Evolutionary conservation across 1,284 basidiomycete species (phyloP).

Genomic region (Fistulinella cinereoalba): DNA sequence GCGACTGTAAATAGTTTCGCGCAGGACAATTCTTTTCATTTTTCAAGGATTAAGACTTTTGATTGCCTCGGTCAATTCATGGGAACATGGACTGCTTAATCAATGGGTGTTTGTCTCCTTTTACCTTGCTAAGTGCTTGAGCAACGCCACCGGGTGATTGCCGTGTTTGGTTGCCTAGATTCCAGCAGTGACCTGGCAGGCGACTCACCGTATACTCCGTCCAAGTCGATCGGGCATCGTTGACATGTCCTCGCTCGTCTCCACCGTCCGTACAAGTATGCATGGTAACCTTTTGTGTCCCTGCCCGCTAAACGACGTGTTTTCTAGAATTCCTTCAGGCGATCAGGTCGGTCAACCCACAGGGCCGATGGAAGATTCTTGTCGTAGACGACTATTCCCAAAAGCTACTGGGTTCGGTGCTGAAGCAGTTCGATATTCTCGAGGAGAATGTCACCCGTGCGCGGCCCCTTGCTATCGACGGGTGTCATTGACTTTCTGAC

Average conservation of each 20-base stretch:
- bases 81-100: too few species aligned
- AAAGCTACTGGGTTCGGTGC: constrained; percentile 78
- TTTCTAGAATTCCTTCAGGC: constrained; percentile 72
- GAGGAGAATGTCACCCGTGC: constrained; percentile 92
- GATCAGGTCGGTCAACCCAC: constrained; percentile 78
- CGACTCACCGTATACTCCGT: neutral
- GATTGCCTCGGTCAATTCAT: too few species aligned
- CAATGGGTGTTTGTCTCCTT: too few species aligned
- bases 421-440: constrained; percentile 91
- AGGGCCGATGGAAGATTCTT: constrained; percentile 91
- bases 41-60: constrained; percentile 8
- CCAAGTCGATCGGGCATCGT: constrained; percentile 8
- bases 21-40: constrained; percentile 12
- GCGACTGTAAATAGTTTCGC: constrained; percentile 23
- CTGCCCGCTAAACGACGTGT: constrained; percentile 5
- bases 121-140: too few species aligned
- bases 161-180: constrained; percentile 10
- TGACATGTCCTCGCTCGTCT: constrained; percentile 55
- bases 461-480: constrained; percentile 31
- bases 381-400: constrained; percentile 94
- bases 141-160: constrained; percentile 19
- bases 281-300: neutral
- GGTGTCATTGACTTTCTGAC: constrained; percentile 6
- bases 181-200: neutral
- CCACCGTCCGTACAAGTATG: constrained; percentile 53